Evolutionary conservation across 306 rosid species (phyloP), one percentile per base, ranked within the genome.

Genomic region (Lotus japonicus): DNA sequence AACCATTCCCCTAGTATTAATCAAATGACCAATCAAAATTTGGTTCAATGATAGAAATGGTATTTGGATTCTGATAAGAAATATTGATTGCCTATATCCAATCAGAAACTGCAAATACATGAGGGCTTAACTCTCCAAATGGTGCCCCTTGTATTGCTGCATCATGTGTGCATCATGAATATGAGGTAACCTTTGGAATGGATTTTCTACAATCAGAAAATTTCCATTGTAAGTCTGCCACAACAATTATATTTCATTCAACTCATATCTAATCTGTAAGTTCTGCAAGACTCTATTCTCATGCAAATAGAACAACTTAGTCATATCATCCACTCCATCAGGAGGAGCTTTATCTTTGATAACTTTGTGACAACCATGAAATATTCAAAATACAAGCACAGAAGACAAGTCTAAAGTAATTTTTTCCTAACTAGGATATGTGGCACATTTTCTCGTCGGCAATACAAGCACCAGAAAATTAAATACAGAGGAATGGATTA

Each of bases 131-230:
- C 75, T 95, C 97, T 74, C 96, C 99, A 68, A 95, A 83, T 17
- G 97, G 97, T 23, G 99, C 97, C 99, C 99, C 76, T 90, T 95
- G 85, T 90, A 95, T 87, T 95, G 99, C 76, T 87, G 89, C 99
- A 95, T 95, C 99, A 95, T 95, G 78, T 90, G 97, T 45, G 68
- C 69, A 83, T 85, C 96, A 31, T 95, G 90, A 50, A 95, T 66
- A 83, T 90, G 99, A 39, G 99, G 92, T 19, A 95, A 72, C 82
- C 92, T 89, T 89, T 95, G 99, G 83, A 95, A 95, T 77, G 99
- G 99, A 77, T 95, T 95, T 73, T 90, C 87, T 19, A 96, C 97
- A 85, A 95, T 95, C 76, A 95, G 86, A 74, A 95, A 90, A 80
- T 90, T 91, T 70, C 99, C 99, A 2, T 97, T 95, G 66, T 95